phyloP scores from a whole-genome alignment of 306 rosid species.

The Lathyrus sativus region DNA sequence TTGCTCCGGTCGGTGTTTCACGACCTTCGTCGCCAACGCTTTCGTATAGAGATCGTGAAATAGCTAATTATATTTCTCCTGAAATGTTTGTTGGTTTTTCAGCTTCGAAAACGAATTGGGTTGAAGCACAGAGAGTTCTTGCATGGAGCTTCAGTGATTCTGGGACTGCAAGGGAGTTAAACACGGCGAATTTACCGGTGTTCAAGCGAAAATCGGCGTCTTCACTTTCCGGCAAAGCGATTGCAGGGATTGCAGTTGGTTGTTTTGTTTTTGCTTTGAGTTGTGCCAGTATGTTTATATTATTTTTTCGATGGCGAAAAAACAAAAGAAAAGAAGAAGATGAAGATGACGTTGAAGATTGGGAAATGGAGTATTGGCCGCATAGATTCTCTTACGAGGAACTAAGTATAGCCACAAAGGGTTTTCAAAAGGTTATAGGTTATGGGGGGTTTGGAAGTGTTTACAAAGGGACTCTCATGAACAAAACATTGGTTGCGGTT shows the following conservation, averaged over 20 bases:
- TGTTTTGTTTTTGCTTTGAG: constrained; percentile 43
- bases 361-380: constrained; percentile 93
- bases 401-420: constrained; percentile 55
- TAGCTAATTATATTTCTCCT: constrained; percentile 61
- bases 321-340: constrained; percentile 44
- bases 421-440: constrained; percentile 63
- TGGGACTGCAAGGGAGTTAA: constrained; percentile 62
- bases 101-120: constrained; percentile 73
- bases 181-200: constrained; percentile 61
- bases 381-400: constrained; percentile 82
- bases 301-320: constrained; percentile 56
- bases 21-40: constrained; percentile 68
- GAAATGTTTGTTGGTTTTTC: constrained; percentile 92
- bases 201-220: constrained; percentile 42
- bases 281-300: constrained; percentile 19
- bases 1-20: constrained; percentile 60
- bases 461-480: constrained; percentile 59
- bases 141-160: constrained; percentile 91
- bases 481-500: constrained; percentile 69
- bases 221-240: constrained; percentile 51
- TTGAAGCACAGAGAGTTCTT: constrained; percentile 72
- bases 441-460: constrained; percentile 89
- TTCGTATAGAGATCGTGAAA: constrained; percentile 41
- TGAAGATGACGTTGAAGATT: constrained; percentile 79
- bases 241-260: constrained; percentile 60